These are phyloP conservation scores for Solanum arcanum DNA, from an alignment of 257 asterid genomes.

Conservation along the genomic window DNA sequence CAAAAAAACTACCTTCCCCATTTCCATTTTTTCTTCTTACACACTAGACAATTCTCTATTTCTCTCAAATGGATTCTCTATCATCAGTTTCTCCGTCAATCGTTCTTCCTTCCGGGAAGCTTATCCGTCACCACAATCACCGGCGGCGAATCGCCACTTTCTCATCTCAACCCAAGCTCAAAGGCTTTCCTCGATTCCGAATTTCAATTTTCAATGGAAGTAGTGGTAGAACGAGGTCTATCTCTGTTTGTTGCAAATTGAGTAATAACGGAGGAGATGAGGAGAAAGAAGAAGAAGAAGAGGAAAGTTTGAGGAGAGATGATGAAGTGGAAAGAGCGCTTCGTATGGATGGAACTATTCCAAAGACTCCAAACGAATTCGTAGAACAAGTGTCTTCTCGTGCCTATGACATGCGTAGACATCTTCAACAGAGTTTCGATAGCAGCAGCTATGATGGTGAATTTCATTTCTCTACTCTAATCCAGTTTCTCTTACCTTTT, in stretches of 20 bases:
- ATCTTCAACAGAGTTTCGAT: constrained; percentile 78
- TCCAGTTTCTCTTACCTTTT: no score
- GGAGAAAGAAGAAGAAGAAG: constrained; percentile 18
- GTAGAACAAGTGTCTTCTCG: constrained; percentile 84
- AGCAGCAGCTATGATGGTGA: constrained; percentile 91
- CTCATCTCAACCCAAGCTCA: constrained; percentile 1
- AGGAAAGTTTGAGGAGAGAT: constrained; percentile 36
- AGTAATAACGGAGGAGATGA: constrained; percentile 4
- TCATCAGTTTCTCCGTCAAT: constrained; percentile 47
- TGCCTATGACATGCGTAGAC: constrained; percentile 86
- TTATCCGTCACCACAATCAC: constrained; percentile 19
- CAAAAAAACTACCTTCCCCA: not conserved
- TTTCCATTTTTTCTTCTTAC: not conserved
- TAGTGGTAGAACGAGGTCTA: not conserved
- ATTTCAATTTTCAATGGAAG: constrained; percentile 2
- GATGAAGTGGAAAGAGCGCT: constrained; percentile 80
- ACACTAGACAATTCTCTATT: not conserved
- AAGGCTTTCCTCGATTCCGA: constrained; percentile 1
- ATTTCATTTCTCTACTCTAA: not conserved
- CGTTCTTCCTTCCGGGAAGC: constrained; percentile 37
- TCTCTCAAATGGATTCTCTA: constrained; percentile 47
- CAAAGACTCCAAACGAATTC: constrained; percentile 68
- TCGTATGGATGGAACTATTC: constrained; percentile 84
- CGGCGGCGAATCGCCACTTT: constrained; percentile 23
- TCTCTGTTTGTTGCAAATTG: constrained; percentile 12